These are phyloP conservation scores for Neltuma alba DNA, from an alignment of 306 rosid genomes.

Conservation along the genomic window DNA sequence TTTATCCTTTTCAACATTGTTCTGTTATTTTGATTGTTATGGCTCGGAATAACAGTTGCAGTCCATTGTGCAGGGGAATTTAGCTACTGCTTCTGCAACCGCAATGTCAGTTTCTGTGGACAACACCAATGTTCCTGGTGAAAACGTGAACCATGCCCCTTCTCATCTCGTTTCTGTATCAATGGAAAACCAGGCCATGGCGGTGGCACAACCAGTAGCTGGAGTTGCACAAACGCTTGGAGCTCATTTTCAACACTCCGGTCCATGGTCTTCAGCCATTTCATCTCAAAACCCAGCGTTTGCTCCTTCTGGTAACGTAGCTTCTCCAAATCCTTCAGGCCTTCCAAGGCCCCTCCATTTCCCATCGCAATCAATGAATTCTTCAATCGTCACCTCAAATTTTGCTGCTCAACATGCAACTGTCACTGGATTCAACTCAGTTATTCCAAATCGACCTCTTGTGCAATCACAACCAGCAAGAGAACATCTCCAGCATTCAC, in stretches of 20 bases:
- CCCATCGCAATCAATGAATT: constrained; percentile 47
- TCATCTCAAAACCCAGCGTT: constrained; percentile 47
- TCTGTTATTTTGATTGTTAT: constrained; percentile 27
- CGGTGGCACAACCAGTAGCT: constrained; percentile 47
- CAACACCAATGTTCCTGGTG: constrained; percentile 38
- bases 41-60: constrained; percentile 20
- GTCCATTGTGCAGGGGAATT: constrained; percentile 64
- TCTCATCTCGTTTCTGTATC: constrained; percentile 42
- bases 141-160: constrained; percentile 42
- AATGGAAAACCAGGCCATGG: constrained; percentile 46
- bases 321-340: constrained; percentile 50
- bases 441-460: constrained; percentile 47
- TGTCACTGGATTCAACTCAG: constrained; percentile 47
- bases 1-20: neutral
- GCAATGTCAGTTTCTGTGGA: constrained; percentile 52
- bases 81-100: constrained; percentile 53
- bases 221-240: constrained; percentile 48
- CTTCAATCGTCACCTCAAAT: constrained; percentile 48
- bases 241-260: constrained; percentile 55
- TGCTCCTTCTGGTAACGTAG: constrained; percentile 44
- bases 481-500: constrained; percentile 53
- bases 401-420: constrained; percentile 61
- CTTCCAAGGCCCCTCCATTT: constrained; percentile 49
- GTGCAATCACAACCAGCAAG: constrained; percentile 46
- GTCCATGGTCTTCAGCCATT: constrained; percentile 61